A percentile compares a stretch with the other conserved stretches of the same genome.
Conservation (phyloP, 345 rosid genomes). For the Boechera stricta region DNA sequence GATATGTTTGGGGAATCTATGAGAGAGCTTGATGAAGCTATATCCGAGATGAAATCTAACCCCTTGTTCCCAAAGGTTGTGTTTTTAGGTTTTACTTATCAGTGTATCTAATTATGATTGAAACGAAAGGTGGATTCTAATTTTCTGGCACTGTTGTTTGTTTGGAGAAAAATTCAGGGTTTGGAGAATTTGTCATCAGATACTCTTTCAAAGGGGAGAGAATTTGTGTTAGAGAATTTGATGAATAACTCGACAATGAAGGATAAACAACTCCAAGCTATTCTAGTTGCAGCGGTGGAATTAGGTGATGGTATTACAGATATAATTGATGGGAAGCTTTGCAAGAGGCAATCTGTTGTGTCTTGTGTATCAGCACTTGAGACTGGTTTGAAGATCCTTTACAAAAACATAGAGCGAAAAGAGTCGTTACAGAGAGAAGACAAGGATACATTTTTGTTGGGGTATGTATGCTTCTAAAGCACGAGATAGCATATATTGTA, state of each 20-base stretch:
- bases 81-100: neutral
- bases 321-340: conserved; percentile 50
- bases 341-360: conserved; percentile 59
- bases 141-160: neutral
- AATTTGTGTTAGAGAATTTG: conserved; percentile 54
- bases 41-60: conserved; percentile 56
- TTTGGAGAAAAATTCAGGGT: conserved; percentile 56
- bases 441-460: conserved; percentile 30
- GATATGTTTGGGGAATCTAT: conserved; percentile 56
- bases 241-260: conserved; percentile 61
- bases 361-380: conserved; percentile 56
- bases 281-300: conserved; percentile 61
- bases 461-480: conserved; percentile 37
- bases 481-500: neutral
- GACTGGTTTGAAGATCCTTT: conserved; percentile 53
- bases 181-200: conserved; percentile 63
- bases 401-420: conserved; percentile 41
- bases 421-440: conserved; percentile 37
- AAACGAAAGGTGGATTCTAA: neutral
- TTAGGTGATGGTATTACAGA: conserved; percentile 49
- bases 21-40: conserved; percentile 65
- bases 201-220: conserved; percentile 57
- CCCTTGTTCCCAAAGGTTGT: conserved; percentile 82
- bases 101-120: neutral
- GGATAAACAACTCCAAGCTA: conserved; percentile 66